Base-by-base conservation (phyloP, 2,329 filamentous ascomycete genomes). In the Chlorencoelia australis region DNA sequence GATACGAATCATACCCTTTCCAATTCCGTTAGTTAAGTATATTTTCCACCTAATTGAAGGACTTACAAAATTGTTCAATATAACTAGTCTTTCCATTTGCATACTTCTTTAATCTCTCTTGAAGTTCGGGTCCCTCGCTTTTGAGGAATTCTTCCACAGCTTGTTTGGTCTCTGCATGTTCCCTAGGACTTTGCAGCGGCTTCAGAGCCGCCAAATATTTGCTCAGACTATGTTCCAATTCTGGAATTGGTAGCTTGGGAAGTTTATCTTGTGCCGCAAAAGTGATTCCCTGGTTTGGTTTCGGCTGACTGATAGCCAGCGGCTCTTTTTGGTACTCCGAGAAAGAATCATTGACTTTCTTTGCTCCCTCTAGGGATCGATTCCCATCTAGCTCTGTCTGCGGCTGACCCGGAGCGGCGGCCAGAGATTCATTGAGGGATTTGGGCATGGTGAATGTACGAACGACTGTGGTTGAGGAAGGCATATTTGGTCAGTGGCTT, bases 61-160 rank as follows among this genome's bases (percentile, higher is more conserved):
- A 71, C 84, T 57, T 73, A 94, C 89, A 98, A 52, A 98, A 98
- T 54, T 98, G 91, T 58, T 96, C 91, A 51, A 98, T 96, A 57
- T 95, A 98, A 61, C 89, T 96, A 24, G 85, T 85, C 63, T 88
- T 89, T 29, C 82, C 86, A 32, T 76, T 78, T 7, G 91, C 88
- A 65, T 96, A 98, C 52, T 80, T 78, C 65, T 88, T 91, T 39
- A 96, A 63, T 59, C 82, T 88, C 43, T 91, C 85, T 56, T 98
- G 88, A 31, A 98, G 63, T 30, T 82, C 76, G 0, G 82, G 84
- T 0, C 91, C 91, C 45, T 95, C 88, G 1, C 70, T 66, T 49
- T 72, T 78, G 26, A 95, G 61, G 48, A 96, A 96, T 19, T 94
- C 86, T 8, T 80, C 68, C 1, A 94, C 79, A 1, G 89, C 85